phyloP scores from a whole-genome alignment of 306 rosid genomes.

The Bauhinia variegata region DNA sequence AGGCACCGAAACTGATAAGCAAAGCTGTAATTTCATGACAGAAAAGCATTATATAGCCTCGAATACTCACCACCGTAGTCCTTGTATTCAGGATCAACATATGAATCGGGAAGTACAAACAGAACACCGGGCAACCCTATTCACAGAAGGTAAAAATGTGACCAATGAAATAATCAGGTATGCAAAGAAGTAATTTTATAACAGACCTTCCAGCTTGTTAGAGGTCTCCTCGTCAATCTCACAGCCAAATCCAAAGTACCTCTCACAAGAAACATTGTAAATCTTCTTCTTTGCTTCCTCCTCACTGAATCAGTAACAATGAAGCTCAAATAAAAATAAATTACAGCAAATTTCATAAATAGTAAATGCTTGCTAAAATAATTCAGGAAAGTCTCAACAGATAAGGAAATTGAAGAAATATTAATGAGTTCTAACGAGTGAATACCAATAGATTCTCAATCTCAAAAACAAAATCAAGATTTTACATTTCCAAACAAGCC shows the following conservation, averaged over 20 bases:
- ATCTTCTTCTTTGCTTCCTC: conserved; percentile 95
- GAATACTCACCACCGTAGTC: conserved; percentile 84
- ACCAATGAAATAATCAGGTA: neutral
- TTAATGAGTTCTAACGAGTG: too few species aligned
- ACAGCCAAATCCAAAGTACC: conserved; percentile 92
- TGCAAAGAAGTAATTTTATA: neutral
- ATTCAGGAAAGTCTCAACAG: too few species aligned
- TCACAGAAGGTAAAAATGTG: neutral
- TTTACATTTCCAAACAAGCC: too few species aligned
- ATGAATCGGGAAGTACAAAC: conserved; percentile 89
- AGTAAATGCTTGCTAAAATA: neutral
- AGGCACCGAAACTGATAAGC: neutral
- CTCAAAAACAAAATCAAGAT: too few species aligned
- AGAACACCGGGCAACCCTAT: conserved; percentile 83
- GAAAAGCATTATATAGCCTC: neutral
- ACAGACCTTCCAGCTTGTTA: conserved; percentile 80
- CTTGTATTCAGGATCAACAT: conserved; percentile 84
- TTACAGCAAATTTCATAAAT: neutral
- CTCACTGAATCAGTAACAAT: conserved; percentile 48
- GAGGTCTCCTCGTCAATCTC: conserved; percentile 95
- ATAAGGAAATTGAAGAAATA: too few species aligned
- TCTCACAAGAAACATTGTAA: conserved; percentile 85
- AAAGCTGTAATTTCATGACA: neutral
- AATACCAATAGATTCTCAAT: too few species aligned
- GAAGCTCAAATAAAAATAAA: neutral